Evolutionary conservation across 2,329 filamentous ascomycete species (phyloP), one percentile per base, ranked within the genome.

Genomic region (Fusarium redolens): DNA sequence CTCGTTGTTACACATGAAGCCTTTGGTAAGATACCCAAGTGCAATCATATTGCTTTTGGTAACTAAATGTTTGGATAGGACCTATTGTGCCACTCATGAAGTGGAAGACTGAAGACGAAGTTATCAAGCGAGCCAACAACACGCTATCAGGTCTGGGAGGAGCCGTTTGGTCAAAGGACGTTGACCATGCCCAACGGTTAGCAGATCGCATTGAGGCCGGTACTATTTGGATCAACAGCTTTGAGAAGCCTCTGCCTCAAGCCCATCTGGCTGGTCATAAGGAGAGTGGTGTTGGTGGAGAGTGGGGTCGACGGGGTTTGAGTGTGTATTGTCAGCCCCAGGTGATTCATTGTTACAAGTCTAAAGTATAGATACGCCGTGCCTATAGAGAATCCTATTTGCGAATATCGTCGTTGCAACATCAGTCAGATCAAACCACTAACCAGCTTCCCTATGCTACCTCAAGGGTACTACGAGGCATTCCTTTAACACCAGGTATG

Each of bases 41-140:
- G 22, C 22, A 22, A 22, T 22, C 22, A 22, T 22, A 22, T 22
- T 22, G 22, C 22, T 22, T 22, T 22, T 22, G 22, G 22, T 22
- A 22, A 22, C 22, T 22, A 22, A 22, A 22, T 22, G 22, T 30
- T 3, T 31, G 17, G 1, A 52, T 18, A 73, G 71, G 72, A 1
- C 91, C 91, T 0, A 89, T 92, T 52, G 83, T 92, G 10, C 90
- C 91, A 0, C 79, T 92, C 12, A 76, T 91, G 56, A 85, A 84
- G 12, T 93, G 90, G 89, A 82, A 82, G 0, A 83, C 87, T 30
- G 90, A 92, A 68, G 86, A 85, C 11, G 89, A 91, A 18, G 87
- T 90, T 4, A 80, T 92, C 38, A 76, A 78, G 4, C 84, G 88
- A 17, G 88, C 86, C 1, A 91, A 90, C 61, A 80, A 85, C 30